phyloP scores from a whole-genome alignment of 1,139 yeast genomes.

The Pichia sp. region DNA sequence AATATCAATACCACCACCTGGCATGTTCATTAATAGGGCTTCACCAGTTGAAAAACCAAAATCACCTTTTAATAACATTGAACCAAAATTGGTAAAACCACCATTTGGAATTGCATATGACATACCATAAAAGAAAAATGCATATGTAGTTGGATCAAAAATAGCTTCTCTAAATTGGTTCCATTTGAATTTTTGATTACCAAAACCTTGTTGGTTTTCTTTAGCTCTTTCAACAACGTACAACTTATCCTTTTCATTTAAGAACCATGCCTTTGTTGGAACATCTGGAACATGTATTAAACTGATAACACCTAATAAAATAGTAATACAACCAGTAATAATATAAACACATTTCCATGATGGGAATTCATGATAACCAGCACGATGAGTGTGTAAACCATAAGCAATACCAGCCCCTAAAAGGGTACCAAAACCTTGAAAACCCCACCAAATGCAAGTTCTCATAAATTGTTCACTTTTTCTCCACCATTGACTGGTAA shows the following conservation, averaged over 20 bases:
- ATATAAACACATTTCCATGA: conserved; percentile 18
- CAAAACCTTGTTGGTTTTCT: conserved; percentile 38
- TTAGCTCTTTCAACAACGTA: conserved; percentile 31
- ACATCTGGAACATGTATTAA: conserved; percentile 39
- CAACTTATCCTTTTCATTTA: conserved; percentile 31
- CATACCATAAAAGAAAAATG: conserved; percentile 30
- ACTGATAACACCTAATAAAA: conserved; percentile 5
- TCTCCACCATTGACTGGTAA: conserved; percentile 49
- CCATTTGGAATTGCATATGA: conserved; percentile 37
- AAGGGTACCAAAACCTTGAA: conserved; percentile 49
- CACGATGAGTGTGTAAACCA: conserved; percentile 36
- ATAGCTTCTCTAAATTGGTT: conserved; percentile 30
- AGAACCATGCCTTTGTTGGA: conserved; percentile 43
- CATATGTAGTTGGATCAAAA: conserved; percentile 27
- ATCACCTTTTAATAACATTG: conserved; percentile 33
- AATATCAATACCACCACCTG: conserved; percentile 33
- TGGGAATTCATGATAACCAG: conserved; percentile 17
- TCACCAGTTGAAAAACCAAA: conserved; percentile 29
- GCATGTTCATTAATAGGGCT: conserved; percentile 34
- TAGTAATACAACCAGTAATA: conserved; percentile 22
- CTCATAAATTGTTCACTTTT: conserved; percentile 46
- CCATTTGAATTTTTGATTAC: conserved; percentile 35
- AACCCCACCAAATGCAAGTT: conserved; percentile 44
- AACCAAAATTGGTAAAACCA: conserved; percentile 33
- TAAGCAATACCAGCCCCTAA: conserved; percentile 50